Conservation (phyloP, 306 rosid species). For the Delonix regia region DNA sequence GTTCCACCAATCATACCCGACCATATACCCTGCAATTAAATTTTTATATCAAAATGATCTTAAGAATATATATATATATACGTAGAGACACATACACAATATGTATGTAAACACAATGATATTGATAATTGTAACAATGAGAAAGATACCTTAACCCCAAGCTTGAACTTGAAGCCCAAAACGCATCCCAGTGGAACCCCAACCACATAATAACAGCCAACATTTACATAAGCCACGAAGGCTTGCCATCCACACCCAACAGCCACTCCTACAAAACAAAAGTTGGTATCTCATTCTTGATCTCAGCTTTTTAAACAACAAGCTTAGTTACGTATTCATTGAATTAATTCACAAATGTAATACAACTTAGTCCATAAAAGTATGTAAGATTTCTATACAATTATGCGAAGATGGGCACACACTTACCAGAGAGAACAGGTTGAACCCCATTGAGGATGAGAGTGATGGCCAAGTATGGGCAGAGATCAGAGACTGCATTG, state of each 20-base stretch:
- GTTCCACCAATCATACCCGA: slow-evolving; percentile 87
- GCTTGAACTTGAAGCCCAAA: slow-evolving; percentile 65
- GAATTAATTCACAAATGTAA: too few species aligned
- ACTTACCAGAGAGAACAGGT: slow-evolving; percentile 69
- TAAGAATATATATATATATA: too few species aligned
- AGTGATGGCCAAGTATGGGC: slow-evolving; percentile 59
- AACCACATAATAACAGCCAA: slow-evolving; percentile 64
- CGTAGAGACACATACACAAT: too few species aligned
- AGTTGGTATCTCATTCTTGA: too few species aligned
- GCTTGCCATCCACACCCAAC: slow-evolving; percentile 92
- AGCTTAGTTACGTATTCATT: too few species aligned
- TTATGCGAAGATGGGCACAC: too few species aligned
- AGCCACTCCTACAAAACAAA: slow-evolving; percentile 56
- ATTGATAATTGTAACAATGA: not conserved
- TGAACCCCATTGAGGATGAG: slow-evolving; percentile 75
- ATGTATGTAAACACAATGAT: too few species aligned
- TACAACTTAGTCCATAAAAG: too few species aligned
- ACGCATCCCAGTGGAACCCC: slow-evolving; percentile 70
- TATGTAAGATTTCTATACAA: too few species aligned
- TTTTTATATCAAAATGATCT: too few species aligned
- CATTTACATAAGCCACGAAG: slow-evolving; percentile 70
- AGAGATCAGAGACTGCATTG: slow-evolving; percentile 60
- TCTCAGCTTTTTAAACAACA: too few species aligned
- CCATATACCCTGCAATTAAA: slow-evolving; percentile 66
- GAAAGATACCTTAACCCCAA: slow-evolving; percentile 63